Conservation (phyloP, 2,329 filamentous ascomycete genomes). For the Trematosphaeria pertusa region DNA sequence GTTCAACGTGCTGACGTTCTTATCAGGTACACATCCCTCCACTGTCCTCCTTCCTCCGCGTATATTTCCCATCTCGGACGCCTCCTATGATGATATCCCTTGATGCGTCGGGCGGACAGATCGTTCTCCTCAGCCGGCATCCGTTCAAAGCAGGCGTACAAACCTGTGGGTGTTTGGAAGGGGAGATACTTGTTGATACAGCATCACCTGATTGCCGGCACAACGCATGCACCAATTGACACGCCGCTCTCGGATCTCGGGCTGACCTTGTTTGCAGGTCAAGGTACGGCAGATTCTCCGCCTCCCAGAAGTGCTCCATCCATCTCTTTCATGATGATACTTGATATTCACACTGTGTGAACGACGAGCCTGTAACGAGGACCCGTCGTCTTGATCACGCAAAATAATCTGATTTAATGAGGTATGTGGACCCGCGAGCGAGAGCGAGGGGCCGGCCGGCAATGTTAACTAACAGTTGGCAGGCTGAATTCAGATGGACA, state of each 20-base stretch:
- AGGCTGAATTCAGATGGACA: conserved; percentile 50
- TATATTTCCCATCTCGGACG: neutral
- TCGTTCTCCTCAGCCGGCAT: conserved; percentile 59
- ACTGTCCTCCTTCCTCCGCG: neutral
- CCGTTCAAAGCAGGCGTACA: conserved; percentile 67
- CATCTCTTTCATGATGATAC: conserved; percentile 68
- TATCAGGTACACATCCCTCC: conserved; percentile 42
- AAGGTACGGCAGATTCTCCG: conserved; percentile 40
- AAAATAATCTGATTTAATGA: conserved; percentile 78
- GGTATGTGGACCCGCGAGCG: conserved; percentile 49
- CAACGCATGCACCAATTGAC: conserved; percentile 10
- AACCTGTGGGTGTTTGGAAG: conserved; percentile 64
- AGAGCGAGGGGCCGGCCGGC: neutral
- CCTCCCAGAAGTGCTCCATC: conserved; percentile 51
- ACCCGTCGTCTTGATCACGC: conserved; percentile 62
- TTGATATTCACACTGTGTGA: conserved; percentile 76
- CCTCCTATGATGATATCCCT: conserved; percentile 64
- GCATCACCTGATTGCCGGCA: conserved; percentile 66
- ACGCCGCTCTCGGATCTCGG: conserved; percentile 2
- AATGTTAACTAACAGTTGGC: conserved; percentile 27
- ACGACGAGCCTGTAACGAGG: conserved; percentile 58
- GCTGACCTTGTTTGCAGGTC: conserved; percentile 28
- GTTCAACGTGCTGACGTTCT: conserved; percentile 34
- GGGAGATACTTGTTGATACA: conserved; percentile 71
- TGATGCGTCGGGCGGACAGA: conserved; percentile 76